Evolutionary conservation across 2,329 filamentous ascomycete species (phyloP), one percentile per base, ranked within the genome.

Genomic region (Ascosphaera pollenicola): DNA sequence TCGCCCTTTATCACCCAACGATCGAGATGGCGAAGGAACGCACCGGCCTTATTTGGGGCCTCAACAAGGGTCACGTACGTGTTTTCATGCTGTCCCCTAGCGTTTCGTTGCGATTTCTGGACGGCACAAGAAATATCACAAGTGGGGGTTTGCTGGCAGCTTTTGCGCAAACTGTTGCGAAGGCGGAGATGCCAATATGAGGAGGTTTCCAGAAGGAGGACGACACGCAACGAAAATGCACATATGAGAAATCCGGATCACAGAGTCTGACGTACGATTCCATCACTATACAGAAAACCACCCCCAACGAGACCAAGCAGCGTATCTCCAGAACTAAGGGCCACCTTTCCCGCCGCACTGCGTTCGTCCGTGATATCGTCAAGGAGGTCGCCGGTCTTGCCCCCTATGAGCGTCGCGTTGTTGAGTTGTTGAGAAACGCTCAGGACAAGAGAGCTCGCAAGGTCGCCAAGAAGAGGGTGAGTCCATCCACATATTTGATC

Each of bases 391-490:
- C 85, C 65, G 89, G 81, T 60, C 79, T 89, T 54, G 82, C 82
- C 54, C 82, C 82, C 58, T 89, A 98, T 65, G 89, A 98, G 78
- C 87, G 89, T 66, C 84, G 89, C 61, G 82, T 98, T 55, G 92
- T 98, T 62, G 89, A 98, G 75, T 71, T 98, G 62, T 79, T 98
- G 67, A 83, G 89, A 59, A 98, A 98, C 80, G 78, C 74, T 71
- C 91, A 92, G 73, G 89, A 98, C 69, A 95, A 95, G 82, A 83
- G 87, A 67, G 87, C 87, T 58, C 76, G 87, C 56, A 94, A 94
- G 78, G 81, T 94, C 59, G 87, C 87, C 58, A 95, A 95, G 85
- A 94, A 92, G 81, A 78, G 87, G 66, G 80, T 87, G 74, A 53
- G 78, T 73, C 24, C 13, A n/a, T 28, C 24, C 7, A 28, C 13